Base-by-base conservation (phyloP, 805 yeast genomes). In the Candida mattraensis region DNA sequence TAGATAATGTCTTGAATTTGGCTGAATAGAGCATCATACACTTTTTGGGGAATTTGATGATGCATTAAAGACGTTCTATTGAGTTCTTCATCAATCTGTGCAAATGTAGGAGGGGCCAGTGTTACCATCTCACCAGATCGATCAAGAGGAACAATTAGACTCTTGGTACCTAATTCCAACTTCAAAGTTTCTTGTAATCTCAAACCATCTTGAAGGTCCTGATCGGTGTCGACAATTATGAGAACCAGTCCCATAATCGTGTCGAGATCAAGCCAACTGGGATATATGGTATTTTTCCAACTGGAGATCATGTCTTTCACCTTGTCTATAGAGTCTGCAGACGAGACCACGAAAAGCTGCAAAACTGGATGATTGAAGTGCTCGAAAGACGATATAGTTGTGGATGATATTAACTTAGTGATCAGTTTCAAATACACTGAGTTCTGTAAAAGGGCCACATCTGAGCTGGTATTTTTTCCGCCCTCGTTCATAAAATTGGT, bases 321-420 rank as follows among this genome's bases (percentile, higher is more conserved):
- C n/a, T 63, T 59, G 9, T 74, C 79, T 20, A 76, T 57, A 0
- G 72, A 41, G 38, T 80, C 85, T 10, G 60, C 45, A 15, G 76
- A 68, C 15, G 86, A 75, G 3, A 87, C 66, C 1, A 81, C 80
- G 33, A 87, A 69, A 10, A 91, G 55, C 26, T 88, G 83, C 3
- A 86, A 72, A 2, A 87, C 74, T 0, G 97, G 97, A 54, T 89
- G 96, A 47, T 84, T 80, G 57, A 88, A 80, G 5, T 87, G 80
- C 58, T 91, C 97, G 54, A 85, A 87, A 2, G 91, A 80, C 2
- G 86, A 77, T 7, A 85, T 61, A 6, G 71, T 70, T 10, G 76
- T 70, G 9, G 83, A 69, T 3, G 87, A 70, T 6, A 83, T 64
- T 26, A 83, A 52, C 45, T 77, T 72, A 19, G 79, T 69, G 46